These are phyloP conservation scores for Gypsophila paniculata DNA, from an alignment of 179 eudicot genomes.

Conservation along the genomic window DNA sequence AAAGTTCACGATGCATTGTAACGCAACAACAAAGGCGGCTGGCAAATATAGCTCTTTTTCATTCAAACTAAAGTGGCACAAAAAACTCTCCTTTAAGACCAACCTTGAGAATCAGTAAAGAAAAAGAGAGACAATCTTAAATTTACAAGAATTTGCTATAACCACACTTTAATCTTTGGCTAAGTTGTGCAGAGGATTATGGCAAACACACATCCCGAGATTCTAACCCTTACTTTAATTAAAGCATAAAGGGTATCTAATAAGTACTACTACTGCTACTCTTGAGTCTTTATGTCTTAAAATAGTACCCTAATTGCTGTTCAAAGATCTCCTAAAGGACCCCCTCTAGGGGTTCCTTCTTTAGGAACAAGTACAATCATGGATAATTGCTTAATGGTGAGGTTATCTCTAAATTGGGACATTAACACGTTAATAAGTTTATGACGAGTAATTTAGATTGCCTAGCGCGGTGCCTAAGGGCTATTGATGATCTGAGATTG, in stretches of 20 bases:
- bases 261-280: slow-evolving; percentile 15
- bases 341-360: slow-evolving; percentile 21
- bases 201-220: slow-evolving; percentile 32
- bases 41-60: background rate
- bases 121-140: background rate
- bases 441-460: background rate
- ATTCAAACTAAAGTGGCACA: slow-evolving; percentile 5
- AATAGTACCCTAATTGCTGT: slow-evolving; percentile 7
- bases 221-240: slow-evolving; percentile 27
- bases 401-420: slow-evolving; percentile 18
- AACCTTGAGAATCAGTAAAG: slow-evolving; percentile 5
- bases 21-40: background rate
- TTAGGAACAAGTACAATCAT: slow-evolving; percentile 19
- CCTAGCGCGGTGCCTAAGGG: background rate
- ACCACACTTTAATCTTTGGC: background rate
- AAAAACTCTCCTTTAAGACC: slow-evolving; percentile 6
- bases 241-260: slow-evolving; percentile 35
- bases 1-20: background rate
- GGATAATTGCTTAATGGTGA: slow-evolving; percentile 25
- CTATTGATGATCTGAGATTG: too few relatives aligned
- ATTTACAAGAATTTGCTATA: background rate
- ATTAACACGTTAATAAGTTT: background rate
- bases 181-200: slow-evolving; percentile 14
- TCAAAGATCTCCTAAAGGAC: slow-evolving; percentile 16
- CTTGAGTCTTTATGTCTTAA: slow-evolving; percentile 2